These are phyloP conservation scores for Omphalotus guepiniiformis DNA, from an alignment of 768 basidiomycete species.

Conservation along the genomic window DNA sequence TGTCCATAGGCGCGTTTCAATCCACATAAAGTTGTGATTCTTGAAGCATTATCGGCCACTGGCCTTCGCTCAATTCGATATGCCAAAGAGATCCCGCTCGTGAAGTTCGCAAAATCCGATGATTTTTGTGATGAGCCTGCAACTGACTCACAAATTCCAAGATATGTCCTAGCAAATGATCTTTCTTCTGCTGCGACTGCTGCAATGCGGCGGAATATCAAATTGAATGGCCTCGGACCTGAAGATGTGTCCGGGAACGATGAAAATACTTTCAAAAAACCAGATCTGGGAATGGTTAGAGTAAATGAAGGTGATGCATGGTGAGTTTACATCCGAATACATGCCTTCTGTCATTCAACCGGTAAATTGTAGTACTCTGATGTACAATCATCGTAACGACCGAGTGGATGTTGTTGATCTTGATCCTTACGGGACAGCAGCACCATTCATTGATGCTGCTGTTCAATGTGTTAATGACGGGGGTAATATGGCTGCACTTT, in stretches of 20 bases:
- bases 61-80: constrained; percentile 95
- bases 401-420: constrained; percentile 95
- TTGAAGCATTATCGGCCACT: constrained; percentile 95
- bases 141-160: constrained; percentile 27
- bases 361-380: constrained; percentile 61
- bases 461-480: constrained; percentile 87
- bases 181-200: constrained; percentile 76
- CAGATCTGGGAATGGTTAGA: constrained; percentile 51
- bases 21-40: constrained; percentile 71
- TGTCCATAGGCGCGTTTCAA: no score
- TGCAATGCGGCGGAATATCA: constrained; percentile 84
- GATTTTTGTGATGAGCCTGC: not conserved
- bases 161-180: constrained; percentile 94
- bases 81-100: constrained; percentile 91
- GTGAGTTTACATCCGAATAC: constrained; percentile 35
- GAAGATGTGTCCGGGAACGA: constrained; percentile 18
- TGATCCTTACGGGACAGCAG: constrained; percentile 96
- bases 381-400: constrained; percentile 84
- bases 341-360: not conserved
- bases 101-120: constrained; percentile 56
- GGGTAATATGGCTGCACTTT: constrained; percentile 43
- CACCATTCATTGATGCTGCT: constrained; percentile 94
- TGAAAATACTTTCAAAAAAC: constrained; percentile 14
- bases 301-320: constrained; percentile 95
- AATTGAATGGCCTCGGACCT: constrained; percentile 65